A percentile compares a stretch with the other conserved stretches of the same genome.
Evolutionary conservation across 345 rosid species (phyloP).

Genomic region (Populus ilicifolia): DNA sequence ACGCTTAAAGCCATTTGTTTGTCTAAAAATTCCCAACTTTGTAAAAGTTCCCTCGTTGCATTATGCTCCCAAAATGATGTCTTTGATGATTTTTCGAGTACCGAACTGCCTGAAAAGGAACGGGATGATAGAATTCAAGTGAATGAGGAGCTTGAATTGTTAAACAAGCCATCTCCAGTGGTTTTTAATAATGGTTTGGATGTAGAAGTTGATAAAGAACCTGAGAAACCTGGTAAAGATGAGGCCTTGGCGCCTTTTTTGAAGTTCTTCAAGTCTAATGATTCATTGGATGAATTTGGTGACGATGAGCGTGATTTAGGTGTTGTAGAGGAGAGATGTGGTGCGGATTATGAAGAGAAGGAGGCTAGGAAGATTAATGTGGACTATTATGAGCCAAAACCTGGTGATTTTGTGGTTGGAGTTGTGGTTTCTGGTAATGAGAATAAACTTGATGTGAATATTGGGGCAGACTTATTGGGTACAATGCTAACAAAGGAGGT

Average conservation of each 20-base stretch:
- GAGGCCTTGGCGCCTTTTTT: constrained; percentile 76
- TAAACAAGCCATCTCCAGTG: constrained; percentile 56
- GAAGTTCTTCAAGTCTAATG: constrained; percentile 64
- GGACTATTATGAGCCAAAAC: constrained; percentile 76
- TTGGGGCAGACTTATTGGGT: constrained; percentile 83
- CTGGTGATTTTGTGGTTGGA: constrained; percentile 85
- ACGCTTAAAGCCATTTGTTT: constrained; percentile 6
- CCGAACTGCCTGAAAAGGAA: constrained; percentile 31
- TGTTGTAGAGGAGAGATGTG: constrained; percentile 21
- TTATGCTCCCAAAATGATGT: constrained; percentile 40
- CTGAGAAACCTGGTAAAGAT: constrained; percentile 35
- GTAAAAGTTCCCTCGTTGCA: constrained; percentile 24
- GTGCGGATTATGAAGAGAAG: constrained; percentile 14
- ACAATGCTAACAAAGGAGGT: constrained; percentile 96
- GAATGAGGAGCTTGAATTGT: constrained; percentile 62
- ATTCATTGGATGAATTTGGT: constrained; percentile 24
- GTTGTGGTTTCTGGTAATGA: constrained; percentile 96
- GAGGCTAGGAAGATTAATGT: constrained; percentile 45
- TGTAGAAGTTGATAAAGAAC: constrained; percentile 26
- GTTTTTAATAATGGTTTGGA: constrained; percentile 25
- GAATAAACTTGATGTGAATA: constrained; percentile 80
- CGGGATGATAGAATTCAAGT: constrained; percentile 21
- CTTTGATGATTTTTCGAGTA: constrained; percentile 28
- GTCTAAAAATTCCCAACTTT: constrained; percentile 19
- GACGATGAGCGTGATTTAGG: constrained; percentile 27